phyloP scores from a whole-genome alignment of 1,139 yeast genomes.

The Debaryomyces singareniensis region DNA sequence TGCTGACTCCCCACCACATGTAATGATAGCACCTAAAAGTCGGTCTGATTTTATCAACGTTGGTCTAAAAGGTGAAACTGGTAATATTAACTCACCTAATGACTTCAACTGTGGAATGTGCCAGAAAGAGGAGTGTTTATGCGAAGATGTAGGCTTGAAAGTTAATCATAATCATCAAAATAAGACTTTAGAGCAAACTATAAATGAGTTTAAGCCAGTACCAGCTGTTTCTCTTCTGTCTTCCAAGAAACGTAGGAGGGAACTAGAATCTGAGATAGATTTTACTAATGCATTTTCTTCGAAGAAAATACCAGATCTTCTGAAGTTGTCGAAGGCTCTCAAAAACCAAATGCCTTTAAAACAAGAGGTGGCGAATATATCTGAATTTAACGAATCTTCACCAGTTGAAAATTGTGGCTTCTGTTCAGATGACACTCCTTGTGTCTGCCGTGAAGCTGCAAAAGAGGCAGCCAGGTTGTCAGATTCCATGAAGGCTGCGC shows the following conservation, averaged over 20 bases:
- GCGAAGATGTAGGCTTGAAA: slow-evolving; percentile 60
- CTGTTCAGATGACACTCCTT: slow-evolving; percentile 87
- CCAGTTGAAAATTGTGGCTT: slow-evolving; percentile 85
- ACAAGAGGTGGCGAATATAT: slow-evolving; percentile 1
- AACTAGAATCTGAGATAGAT: slow-evolving; percentile 37
- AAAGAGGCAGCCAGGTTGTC: slow-evolving; percentile 45
- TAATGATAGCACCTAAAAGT: slow-evolving; percentile 1
- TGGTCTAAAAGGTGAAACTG: slow-evolving; percentile 10
- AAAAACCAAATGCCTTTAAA: slow-evolving; percentile 1
- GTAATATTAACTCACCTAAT: slow-evolving; percentile 4
- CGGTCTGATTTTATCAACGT: slow-evolving; percentile 11
- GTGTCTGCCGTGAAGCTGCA: slow-evolving; percentile 85
- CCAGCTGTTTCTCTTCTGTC: slow-evolving; percentile 54
- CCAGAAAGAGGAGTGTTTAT: slow-evolving; percentile 61
- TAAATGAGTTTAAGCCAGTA: slow-evolving; percentile 46
- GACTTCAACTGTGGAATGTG: slow-evolving; percentile 60
- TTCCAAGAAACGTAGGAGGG: slow-evolving; percentile 19
- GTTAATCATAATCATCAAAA: slow-evolving; percentile 8
- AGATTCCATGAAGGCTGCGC: slow-evolving; percentile 17
- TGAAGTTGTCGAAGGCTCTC: slow-evolving; percentile 15
- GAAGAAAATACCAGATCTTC: slow-evolving; percentile 35
- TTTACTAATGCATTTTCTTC: slow-evolving; percentile 44
- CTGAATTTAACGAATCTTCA: slow-evolving; percentile 32
- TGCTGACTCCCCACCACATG: slow-evolving; percentile 30
- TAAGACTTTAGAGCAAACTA: slow-evolving; percentile 21